These are phyloP conservation scores for Solanum corneliomulleri DNA, from an alignment of 257 asterid species.

Conservation along the genomic window DNA sequence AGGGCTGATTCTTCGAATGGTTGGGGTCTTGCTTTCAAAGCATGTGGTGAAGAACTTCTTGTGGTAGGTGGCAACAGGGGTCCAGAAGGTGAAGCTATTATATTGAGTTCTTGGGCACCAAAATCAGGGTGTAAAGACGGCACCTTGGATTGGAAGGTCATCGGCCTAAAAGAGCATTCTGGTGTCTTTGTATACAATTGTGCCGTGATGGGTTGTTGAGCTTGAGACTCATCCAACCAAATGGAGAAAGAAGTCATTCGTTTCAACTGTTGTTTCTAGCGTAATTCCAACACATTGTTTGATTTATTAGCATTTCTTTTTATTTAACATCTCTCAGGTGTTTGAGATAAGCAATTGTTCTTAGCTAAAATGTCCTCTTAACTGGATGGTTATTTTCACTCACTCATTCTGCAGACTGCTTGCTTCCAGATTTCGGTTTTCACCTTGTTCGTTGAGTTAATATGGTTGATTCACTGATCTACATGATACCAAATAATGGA, in stretches of 20 bases:
- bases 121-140: slow-evolving; percentile 40
- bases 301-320: background rate
- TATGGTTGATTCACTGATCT: background rate
- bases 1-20: slow-evolving; percentile 78
- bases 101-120: slow-evolving; percentile 63
- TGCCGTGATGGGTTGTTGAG: slow-evolving; percentile 76
- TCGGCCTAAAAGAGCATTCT: slow-evolving; percentile 73
- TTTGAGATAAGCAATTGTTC: background rate
- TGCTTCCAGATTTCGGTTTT: background rate
- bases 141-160: slow-evolving; percentile 57
- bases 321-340: background rate
- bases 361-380: background rate
- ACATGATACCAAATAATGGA: background rate
- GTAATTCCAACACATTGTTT: slow-evolving; percentile 10
- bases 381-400: background rate
- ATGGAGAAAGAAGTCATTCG: slow-evolving; percentile 2
- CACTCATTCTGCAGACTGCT: background rate
- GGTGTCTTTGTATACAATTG: slow-evolving; percentile 86
- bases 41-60: slow-evolving; percentile 59
- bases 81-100: slow-evolving; percentile 81
- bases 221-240: slow-evolving; percentile 3
- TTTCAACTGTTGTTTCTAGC: slow-evolving; percentile 17
- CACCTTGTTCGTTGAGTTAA: background rate
- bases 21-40: slow-evolving; percentile 90
- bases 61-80: slow-evolving; percentile 91